These are phyloP conservation scores for Chlorella sp. DNA, from an alignment of 139 green algal species.

Conservation along the genomic window DNA sequence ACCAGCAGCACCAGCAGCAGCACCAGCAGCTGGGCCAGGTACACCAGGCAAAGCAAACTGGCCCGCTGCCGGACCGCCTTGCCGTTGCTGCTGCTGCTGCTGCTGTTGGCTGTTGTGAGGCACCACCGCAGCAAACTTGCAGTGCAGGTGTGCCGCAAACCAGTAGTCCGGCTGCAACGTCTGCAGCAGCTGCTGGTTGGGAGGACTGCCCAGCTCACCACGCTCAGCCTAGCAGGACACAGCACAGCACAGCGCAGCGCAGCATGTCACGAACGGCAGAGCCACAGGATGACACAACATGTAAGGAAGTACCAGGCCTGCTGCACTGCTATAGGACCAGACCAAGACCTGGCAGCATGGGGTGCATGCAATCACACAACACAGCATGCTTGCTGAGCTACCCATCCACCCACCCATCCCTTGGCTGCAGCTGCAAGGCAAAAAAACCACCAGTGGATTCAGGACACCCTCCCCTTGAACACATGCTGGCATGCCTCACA, in stretches of 20 bases:
- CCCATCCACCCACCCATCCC: no score
- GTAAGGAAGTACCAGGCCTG: background rate
- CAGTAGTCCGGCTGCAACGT: constrained; percentile 80
- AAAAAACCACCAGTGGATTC: background rate
- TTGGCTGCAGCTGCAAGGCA: background rate
- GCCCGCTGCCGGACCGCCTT: no score
- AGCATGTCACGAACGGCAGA: no score
- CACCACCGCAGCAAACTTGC: constrained; percentile 89
- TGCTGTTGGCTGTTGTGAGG: constrained; percentile 36
- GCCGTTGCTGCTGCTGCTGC: no score
- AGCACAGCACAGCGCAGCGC: no score
- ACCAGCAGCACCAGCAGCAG: background rate
- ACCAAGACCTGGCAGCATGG: background rate
- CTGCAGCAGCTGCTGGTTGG: constrained; percentile 57
- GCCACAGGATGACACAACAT: background rate
- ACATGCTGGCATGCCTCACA: no score
- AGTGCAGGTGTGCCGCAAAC: constrained; percentile 95
- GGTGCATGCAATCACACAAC: background rate
- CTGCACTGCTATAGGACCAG: background rate
- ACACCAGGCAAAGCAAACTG: no score
- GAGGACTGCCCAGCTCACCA: constrained; percentile 61
- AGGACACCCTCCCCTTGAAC: no score
- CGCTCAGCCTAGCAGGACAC: constrained; percentile 38
- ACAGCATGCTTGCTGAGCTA: no score
- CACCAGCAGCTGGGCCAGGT: constrained; percentile 13